Conservation (phyloP, 2,329 filamentous ascomycete genomes). For the Calonectria hawksworthii region DNA sequence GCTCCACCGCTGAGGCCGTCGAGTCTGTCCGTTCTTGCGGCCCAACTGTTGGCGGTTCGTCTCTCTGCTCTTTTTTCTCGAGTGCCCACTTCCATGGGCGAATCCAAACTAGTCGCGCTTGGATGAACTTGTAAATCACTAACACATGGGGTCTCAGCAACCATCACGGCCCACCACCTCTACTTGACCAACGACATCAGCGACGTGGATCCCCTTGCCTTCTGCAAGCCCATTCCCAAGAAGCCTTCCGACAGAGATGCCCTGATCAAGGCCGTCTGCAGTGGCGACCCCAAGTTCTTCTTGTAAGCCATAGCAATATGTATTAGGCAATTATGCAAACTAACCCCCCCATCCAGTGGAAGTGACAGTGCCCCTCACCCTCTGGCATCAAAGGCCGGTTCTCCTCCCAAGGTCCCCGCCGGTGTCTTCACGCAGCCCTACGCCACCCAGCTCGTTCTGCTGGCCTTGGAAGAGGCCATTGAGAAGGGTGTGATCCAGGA, state of each 20-base stretch:
- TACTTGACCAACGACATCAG: slow-evolving; percentile 82
- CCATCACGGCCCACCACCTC: slow-evolving; percentile 90
- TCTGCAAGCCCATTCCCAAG: slow-evolving; percentile 83
- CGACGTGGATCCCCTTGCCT: slow-evolving; percentile 70
- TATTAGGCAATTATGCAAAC: neutral
- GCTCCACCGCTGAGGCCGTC: slow-evolving; percentile 86
- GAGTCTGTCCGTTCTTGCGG: slow-evolving; percentile 84
- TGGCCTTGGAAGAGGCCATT: slow-evolving; percentile 73
- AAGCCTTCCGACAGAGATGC: slow-evolving; percentile 80
- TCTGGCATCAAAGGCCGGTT: slow-evolving; percentile 67
- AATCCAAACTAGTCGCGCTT: neutral
- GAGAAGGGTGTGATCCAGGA: slow-evolving; percentile 65
- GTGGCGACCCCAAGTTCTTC: slow-evolving; percentile 77
- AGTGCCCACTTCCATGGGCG: neutral
- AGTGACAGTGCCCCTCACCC: slow-evolving; percentile 77
- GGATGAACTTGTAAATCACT: slow-evolving; percentile 7
- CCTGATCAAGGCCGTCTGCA: slow-evolving; percentile 74
- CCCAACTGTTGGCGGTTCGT: slow-evolving; percentile 75
- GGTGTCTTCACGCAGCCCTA: slow-evolving; percentile 87
- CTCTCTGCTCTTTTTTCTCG: neutral
- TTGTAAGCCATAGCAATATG: slow-evolving; percentile 64
- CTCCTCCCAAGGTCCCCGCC: slow-evolving; percentile 70
- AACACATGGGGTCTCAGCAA: slow-evolving; percentile 59
- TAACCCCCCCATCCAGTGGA: slow-evolving; percentile 50
- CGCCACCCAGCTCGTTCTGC: slow-evolving; percentile 74